Base-by-base conservation (phyloP, 2,329 filamentous ascomycete genomes). In the Esteya vermicola region DNA sequence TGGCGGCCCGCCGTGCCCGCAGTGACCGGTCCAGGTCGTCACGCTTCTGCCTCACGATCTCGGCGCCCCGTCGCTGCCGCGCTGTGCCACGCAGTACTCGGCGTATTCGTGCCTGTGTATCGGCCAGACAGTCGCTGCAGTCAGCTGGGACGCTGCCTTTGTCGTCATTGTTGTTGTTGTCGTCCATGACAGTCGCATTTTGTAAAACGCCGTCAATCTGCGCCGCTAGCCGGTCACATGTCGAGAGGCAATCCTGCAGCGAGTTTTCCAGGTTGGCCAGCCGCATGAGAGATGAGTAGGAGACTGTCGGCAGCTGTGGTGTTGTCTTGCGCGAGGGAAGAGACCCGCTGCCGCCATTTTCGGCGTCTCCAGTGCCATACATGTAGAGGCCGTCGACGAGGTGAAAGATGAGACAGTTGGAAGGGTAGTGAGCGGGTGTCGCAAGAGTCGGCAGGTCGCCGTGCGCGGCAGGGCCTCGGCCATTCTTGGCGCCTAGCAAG, bases 201-300 rank as follows among this genome's bases (percentile, higher is more conserved):
- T 61, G 54, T 5, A 78, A 55, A 0, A 77, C 58, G 1, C 64
- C 55, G 47, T 83, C 83, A 47, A 95, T 93, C 47, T 94, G 84
- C n/a, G 69, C 61, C 36, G 84, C 76, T 9, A 96, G 67, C 39
- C 70, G 69, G 44, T 82, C 75, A 13, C 82, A 76, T 0, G 85
- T 93, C 2, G 78, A 73, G 9, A 94, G 62, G 2, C 86, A 86
- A 57, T 96, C 89, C 54, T 93, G 85, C 20, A 95, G 84, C 40
- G 86, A 93, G 54, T 82, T 84, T 46, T 94, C 85, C 14, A 96
- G 68, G 43, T 88, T 94, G 6, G 84, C 80, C 10, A 96, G 67
- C 44, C 83, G 80, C 78, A 95, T 89, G 18, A 96, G 65, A 2
- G 83, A 76, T 52, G 85, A 86, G 56, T 93, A 95, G 0, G 86